Evolutionary conservation across 2,329 filamentous ascomycete genomes (phyloP).

Genomic region (Cylindrodendrum hubeiense): DNA sequence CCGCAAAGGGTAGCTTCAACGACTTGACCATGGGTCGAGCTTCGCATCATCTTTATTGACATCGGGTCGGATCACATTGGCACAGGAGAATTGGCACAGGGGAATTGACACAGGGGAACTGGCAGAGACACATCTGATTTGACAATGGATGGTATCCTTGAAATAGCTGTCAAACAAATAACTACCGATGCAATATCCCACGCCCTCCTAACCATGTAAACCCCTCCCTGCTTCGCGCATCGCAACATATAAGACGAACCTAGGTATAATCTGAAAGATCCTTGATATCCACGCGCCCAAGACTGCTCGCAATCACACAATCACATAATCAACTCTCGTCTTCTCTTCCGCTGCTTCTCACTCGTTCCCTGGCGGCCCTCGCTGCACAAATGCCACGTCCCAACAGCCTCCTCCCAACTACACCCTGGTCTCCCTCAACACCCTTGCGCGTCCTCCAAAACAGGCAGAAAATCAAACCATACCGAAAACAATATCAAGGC

Average conservation of each 20-base stretch:
- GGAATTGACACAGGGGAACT: too few relatives aligned
- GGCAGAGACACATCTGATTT: not conserved
- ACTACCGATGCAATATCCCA: constrained; percentile 22
- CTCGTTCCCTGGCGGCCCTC: constrained; percentile 19
- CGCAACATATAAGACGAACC: constrained; percentile 30
- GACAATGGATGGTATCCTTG: constrained; percentile 13
- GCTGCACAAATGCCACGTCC: constrained; percentile 27
- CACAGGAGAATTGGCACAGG: not conserved
- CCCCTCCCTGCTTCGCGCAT: constrained; percentile 4
- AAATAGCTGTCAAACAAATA: constrained; percentile 21
- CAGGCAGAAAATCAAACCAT: constrained; percentile 27
- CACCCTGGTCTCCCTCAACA: not conserved
- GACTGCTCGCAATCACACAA: constrained; percentile 31
- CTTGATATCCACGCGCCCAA: constrained; percentile 38
- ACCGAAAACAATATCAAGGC: constrained; percentile 28
- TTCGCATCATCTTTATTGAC: not conserved
- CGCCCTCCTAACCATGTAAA: constrained; percentile 12
- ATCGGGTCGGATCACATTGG: not conserved
- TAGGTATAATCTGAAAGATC: constrained; percentile 43
- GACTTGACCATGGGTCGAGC: not conserved
- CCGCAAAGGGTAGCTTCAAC: too few relatives aligned
- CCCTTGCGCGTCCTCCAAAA: constrained; percentile 32
- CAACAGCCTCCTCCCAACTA: constrained; percentile 27
- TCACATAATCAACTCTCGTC: not conserved
- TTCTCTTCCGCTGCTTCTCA: constrained; percentile 9